Percentiles rank a stretch among this genome's conserved stretches.
These are phyloP conservation scores for Mycena indigotica DNA, from an alignment of 768 basidiomycete species.

Conservation along the genomic window DNA sequence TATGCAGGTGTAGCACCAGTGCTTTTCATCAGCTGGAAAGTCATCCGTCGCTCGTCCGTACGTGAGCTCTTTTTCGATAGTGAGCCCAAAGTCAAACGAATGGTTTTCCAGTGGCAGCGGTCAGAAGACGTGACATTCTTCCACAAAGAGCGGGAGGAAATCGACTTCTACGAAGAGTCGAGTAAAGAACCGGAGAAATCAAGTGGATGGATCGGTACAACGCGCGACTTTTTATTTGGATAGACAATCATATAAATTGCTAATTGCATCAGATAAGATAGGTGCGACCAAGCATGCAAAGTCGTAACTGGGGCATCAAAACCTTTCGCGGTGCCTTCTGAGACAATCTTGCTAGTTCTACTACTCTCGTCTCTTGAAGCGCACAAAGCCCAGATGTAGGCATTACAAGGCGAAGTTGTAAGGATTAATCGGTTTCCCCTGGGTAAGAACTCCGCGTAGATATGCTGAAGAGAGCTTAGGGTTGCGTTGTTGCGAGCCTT, in stretches of 20 bases:
- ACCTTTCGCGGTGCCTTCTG: too few relatives aligned
- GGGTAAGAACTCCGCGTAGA: constrained; percentile 15
- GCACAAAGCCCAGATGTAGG: too few relatives aligned
- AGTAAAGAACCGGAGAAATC: constrained; percentile 11
- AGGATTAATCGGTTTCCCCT: constrained; percentile 18
- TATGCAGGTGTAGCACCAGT: constrained; percentile 35
- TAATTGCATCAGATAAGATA: too few relatives aligned
- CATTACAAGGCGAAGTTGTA: constrained; percentile 19
- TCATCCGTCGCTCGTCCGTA: constrained; percentile 42
- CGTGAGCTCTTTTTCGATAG: constrained; percentile 28
- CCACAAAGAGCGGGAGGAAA: constrained; percentile 41
- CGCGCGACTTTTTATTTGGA: background rate
- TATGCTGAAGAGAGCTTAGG: constrained; percentile 21
- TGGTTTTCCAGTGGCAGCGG: constrained; percentile 41
- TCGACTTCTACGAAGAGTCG: constrained; percentile 48
- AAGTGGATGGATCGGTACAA: background rate
- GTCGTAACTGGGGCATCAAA: too few relatives aligned
- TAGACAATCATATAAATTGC: background rate
- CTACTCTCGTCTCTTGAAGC: too few relatives aligned
- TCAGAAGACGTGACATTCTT: constrained; percentile 47
- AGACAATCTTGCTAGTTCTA: too few relatives aligned
- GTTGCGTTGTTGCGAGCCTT: constrained; percentile 20
- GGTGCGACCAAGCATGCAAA: too few relatives aligned
- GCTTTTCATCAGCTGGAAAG: constrained; percentile 49
- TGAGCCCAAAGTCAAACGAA: background rate